phyloP scores from a whole-genome alignment of 257 asterid genomes.

The Salvia rosmarinus region DNA sequence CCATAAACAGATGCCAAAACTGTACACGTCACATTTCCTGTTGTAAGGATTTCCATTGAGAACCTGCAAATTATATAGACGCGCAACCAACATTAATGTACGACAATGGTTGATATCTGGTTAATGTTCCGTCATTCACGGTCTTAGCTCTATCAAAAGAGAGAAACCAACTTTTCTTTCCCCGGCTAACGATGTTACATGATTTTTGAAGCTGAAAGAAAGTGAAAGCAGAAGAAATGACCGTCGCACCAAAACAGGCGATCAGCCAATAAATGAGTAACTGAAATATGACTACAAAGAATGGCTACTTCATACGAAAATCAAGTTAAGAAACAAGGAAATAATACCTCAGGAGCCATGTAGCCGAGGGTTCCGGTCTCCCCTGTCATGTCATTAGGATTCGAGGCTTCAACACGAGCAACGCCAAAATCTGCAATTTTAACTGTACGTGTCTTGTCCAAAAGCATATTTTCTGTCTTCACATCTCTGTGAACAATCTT shows the following conservation, averaged over 20 bases:
- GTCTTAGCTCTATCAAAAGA: background rate
- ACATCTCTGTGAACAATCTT: constrained; percentile 82
- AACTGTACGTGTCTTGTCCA: constrained; percentile 65
- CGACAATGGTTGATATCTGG: background rate
- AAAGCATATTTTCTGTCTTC: constrained; percentile 78
- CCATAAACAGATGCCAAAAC: constrained; percentile 81
- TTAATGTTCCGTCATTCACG: background rate
- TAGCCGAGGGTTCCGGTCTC: constrained; percentile 85
- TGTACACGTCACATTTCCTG: constrained; percentile 69
- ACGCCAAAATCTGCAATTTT: constrained; percentile 81
- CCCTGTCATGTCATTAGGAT: constrained; percentile 82
- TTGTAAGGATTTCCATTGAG: constrained; percentile 72
- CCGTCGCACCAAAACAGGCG: background rate
- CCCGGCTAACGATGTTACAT: background rate
- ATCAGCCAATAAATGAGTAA: background rate
- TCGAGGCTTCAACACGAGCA: constrained; percentile 80
- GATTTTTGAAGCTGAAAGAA: background rate
- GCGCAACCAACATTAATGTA: constrained; percentile 2
- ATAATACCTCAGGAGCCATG: constrained; percentile 80
- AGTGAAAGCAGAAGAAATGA: no score
- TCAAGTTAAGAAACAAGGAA: background rate
- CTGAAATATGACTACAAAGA: background rate
- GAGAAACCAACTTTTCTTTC: background rate
- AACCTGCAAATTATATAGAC: constrained; percentile 47
- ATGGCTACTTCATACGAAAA: no score